Evolutionary conservation across 306 rosid species (phyloP), one percentile per base, ranked within the genome.

Genomic region (Begonia loranthoides): DNA sequence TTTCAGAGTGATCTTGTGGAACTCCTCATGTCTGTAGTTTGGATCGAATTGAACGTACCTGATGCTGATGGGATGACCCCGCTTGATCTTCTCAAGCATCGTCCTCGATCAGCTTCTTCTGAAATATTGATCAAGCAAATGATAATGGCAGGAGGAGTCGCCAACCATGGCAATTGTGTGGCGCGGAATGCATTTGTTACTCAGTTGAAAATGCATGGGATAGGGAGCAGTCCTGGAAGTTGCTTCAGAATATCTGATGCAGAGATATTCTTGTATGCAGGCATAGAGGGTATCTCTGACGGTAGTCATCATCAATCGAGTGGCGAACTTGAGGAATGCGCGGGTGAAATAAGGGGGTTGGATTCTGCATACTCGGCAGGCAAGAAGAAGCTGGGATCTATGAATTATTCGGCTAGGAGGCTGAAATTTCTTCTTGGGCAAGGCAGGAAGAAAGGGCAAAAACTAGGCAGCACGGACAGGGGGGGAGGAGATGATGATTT

Each of bases 191-290:
- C 71, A 22, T 64, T 82, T 54, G 72, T 72, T 58, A 57, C 78
- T 48, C 92, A 82, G 68, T 60, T 85, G 66, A 90, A 62, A 66
- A 68, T 60, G 52, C 92, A 74, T 52, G 84, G 79, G n/a, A 78
- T 75, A 61, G 82, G 82, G 15, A 61, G 60, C 11, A 84, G 87
- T 71, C 95, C 95, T 9, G 97, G 97, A 21, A 84, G 89, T 51
- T 89, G 84, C n/a, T 89, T 89, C 60, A 70, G 93, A 75, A 79
- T 89, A 45, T 87, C 95, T 15, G 97, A 89, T 68, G 83, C 84
- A 15, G 97, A 89, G 81, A 84, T 85, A 54, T 82, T 89, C 78
- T 52, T 82, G 62, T 84, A 81, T 77, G 77, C 93, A 0, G 93
- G 84, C 16, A 66, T 71, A 17, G 93, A 84, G 52, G 83, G 74